Evolutionary conservation across 345 rosid species (phyloP), one percentile per base, ranked within the genome.

Genomic region (Populus pruinosa): DNA sequence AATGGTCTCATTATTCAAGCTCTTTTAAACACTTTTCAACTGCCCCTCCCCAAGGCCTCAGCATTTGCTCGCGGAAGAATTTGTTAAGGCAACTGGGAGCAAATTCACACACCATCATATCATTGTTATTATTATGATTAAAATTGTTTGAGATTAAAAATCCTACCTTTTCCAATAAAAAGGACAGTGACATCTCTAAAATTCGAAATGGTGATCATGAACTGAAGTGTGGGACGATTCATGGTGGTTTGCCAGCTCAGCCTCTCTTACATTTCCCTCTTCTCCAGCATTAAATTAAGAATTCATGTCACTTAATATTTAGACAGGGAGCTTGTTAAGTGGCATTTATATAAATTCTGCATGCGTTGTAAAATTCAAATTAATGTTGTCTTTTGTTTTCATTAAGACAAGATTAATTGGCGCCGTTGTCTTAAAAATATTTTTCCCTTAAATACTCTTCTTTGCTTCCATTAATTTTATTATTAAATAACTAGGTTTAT

Each of bases 21-120:
- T 21, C 50, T 66, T 72, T 76, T 13, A 55, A 43, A 23, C 76
- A 65, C 71, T 80, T 80, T 74, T 56, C 79, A 77, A 70, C 77
- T 23, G 33, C 76, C 71, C 59, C 33, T 33, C 36, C 36, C 44
- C 49, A 0, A 6, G 10, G 43, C 5, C 36, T 5, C 5, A 4
- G 5, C 36, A 33, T 33, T 33, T 33, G 36, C 36, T 33, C 36
- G 0, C 36, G 5, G 36, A 33, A 33, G 36, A 33, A 33, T 33
- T 33, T 33, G 36, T 33, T 5, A 33, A 33, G 36, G 5, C 36
- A 33, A 33, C 55, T 12, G 5, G 55, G 0, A 49, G 21, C 55
- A 17, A 49, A 13, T 49, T 49, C 6, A 49, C 55, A 49, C 20
- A 10, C 13, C 44, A 10, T 9, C 8, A 33, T 8, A 38, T 38